Evolutionary conservation across 2,329 filamentous ascomycete species (phyloP).

Genomic region (Paecilomyces fulvus): DNA sequence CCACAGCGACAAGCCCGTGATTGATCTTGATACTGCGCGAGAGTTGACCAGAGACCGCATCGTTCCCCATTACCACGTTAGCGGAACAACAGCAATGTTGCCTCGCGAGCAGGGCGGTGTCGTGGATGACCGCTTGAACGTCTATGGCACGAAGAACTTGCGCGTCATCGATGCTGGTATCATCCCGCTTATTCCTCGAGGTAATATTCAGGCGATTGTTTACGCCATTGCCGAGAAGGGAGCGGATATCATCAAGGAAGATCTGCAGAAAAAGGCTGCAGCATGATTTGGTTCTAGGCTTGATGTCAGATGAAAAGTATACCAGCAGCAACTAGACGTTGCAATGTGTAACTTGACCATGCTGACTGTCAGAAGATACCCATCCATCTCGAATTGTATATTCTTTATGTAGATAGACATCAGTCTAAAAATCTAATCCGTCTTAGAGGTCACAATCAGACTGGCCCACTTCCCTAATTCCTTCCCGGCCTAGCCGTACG

Average conservation of each 20-base stretch:
- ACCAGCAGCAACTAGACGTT: not conserved
- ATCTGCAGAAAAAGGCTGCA: not conserved
- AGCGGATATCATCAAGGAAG: constrained; percentile 27
- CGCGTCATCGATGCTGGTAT: constrained; percentile 12
- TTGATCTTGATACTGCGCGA: not conserved
- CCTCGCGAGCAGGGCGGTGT: constrained; percentile 10
- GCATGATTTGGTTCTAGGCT: not conserved
- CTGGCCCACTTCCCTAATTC: too few species aligned
- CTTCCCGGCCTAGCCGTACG: too few species aligned
- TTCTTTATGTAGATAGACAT: too few species aligned
- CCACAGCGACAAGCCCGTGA: constrained; percentile 2
- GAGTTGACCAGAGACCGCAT: not conserved
- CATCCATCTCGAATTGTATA: too few species aligned
- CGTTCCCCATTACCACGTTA: constrained; percentile 4
- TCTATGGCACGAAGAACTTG: constrained; percentile 23
- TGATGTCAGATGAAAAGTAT: not conserved
- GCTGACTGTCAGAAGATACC: too few species aligned
- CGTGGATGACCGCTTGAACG: constrained; percentile 23
- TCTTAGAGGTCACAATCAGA: too few species aligned
- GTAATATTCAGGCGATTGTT: constrained; percentile 12
- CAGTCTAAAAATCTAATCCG: too few species aligned
- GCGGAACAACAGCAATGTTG: constrained; percentile 10
- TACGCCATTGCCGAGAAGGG: constrained; percentile 18
- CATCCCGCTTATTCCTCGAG: constrained; percentile 10
- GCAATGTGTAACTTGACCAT: not conserved